A percentile compares a stretch with the other conserved stretches of the same genome.
Evolutionary conservation across 495 filamentous ascomycete species (phyloP).

Genomic region (Trichodelitschia bisporula): DNA sequence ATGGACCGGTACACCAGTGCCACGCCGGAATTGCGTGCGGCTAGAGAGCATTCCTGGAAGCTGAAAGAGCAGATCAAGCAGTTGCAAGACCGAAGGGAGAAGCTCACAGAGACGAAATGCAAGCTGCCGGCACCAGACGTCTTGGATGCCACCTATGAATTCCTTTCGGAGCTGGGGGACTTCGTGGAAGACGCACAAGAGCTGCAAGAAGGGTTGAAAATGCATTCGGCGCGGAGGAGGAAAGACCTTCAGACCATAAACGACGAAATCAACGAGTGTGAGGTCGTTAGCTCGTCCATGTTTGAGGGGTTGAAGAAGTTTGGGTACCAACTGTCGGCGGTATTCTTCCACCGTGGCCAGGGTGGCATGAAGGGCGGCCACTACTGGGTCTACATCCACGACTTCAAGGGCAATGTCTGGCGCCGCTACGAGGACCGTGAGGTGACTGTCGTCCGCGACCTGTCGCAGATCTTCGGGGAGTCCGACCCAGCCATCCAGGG

Average conservation of each 20-base stretch:
- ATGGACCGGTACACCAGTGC: constrained; percentile 65
- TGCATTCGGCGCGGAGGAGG: too few species aligned
- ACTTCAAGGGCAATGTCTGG: constrained; percentile 62
- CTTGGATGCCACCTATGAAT: background rate
- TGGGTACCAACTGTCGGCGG: constrained; percentile 67
- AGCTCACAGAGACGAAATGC: constrained; percentile 15
- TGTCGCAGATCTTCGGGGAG: constrained; percentile 34
- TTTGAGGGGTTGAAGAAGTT: constrained; percentile 33
- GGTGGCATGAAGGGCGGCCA: constrained; percentile 48
- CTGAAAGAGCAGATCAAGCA: constrained; percentile 38
- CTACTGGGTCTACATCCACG: constrained; percentile 93
- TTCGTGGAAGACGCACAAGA: too few species aligned
- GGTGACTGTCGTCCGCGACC: constrained; percentile 41
- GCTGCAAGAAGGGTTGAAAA: too few species aligned
- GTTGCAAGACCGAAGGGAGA: constrained; percentile 23
- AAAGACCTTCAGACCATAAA: too few species aligned
- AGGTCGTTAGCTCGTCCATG: constrained; percentile 17
- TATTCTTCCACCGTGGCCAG: constrained; percentile 85
- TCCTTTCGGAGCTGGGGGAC: background rate
- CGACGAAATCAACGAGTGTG: background rate
- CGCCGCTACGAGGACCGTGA: constrained; percentile 80
- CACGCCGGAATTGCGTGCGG: too few species aligned
- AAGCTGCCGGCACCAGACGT: background rate
- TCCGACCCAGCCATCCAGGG: constrained; percentile 21
- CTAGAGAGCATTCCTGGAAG: constrained; percentile 44